Base-by-base conservation (phyloP, 2,329 filamentous ascomycete genomes). In the Arthroderma sp. region DNA sequence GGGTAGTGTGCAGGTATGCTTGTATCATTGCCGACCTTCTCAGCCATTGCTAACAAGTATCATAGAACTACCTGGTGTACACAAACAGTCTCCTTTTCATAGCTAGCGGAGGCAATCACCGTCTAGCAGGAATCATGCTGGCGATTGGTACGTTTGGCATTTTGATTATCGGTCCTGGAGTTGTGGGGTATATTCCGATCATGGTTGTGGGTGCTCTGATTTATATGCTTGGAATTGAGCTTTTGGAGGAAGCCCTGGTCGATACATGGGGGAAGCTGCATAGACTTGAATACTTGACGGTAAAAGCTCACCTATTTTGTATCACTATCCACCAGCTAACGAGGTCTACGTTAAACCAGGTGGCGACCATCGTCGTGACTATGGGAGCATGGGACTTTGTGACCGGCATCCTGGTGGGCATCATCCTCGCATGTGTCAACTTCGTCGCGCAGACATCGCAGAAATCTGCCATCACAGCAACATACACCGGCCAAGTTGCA, bases 381-480 rank as follows among this genome's bases (percentile, higher is more conserved):
- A 98, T 98, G 93, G 93, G 93, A 1, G 83, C 90, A 8, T 91
- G 95, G 73, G 93, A 98, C 71, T 98, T 98, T 67, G 93, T 98
- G 2, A 83, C 90, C 28, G 93, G 93, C 19, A 96, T 98, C 47
- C 84, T 93, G 9, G 81, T 95, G 31, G 93, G 93, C 3, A 95
- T 98, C 56, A 79, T 95, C 1, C 77, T 98, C 47, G 93, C 93
- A 0, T 97, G 95, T 67, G 80, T 94, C 23, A 91, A 88, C 49
- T 86, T 95, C 61, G 88, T 95, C 28, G 84, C 96, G 25, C 91
- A 97, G 69, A 91, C 90, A 8, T 95, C 93, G 1, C 82, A 87
- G 56, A 86, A 94, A 33, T 90, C 91, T 1, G 90, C 93, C 15
- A 87, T 98, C 52, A 82, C 91, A 54, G 89, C 88, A 4, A 88